Evolutionary conservation across 805 yeast species (phyloP), one percentile per base, ranked within the genome.

Genomic region (Martiniozyma abietophila): DNA sequence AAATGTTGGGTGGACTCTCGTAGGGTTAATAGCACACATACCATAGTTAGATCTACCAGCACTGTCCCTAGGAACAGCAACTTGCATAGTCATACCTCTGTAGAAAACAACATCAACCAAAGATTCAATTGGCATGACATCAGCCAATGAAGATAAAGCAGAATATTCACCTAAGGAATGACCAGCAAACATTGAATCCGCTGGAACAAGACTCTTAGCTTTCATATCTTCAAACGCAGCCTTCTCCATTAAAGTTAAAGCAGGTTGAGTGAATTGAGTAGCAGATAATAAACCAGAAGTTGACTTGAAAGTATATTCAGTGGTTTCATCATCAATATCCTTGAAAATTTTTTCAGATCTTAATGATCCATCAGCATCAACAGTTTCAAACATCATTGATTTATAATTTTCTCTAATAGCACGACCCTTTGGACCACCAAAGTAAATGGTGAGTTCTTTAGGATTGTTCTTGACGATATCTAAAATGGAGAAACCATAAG

Each of bases 11-110:
- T 82, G 75, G 43, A 92, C 80, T 64, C 99, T 79, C 43, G 94
- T 73, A 53, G 99, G 99, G 67, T 94, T 92, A 39, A 89, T 88
- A 35, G 99, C 99, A 68, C 85, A 75, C 99, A 92, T 92, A 71
- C 97, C 97, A 56, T 92, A 92, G 70, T 92, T 92, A 40, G 98
- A 92, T 66, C 97, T 81, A 32, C 99, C 99, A 33, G 64, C 58
- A 36, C 77, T 74, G 63, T 92, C 99, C 68, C 99, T 81, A 58
- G 97, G 97, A 47, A 92, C 99, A 31, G 98, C 98, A 46, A 92
- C 98, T 69, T 92, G 98, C 99, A 92, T 92, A 32, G 99, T 94
- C 97, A 92, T 92, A 74, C 99, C 99, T 71, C 99, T 80, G 74
- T 92, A 94, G 74, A 92, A 92, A 35, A 89, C 97, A 60, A 89